A percentile compares a stretch with the other conserved stretches of the same genome.
These are phyloP conservation scores for Boletus sp. DNA, from an alignment of 1,284 basidiomycete genomes.

Conservation along the genomic window DNA sequence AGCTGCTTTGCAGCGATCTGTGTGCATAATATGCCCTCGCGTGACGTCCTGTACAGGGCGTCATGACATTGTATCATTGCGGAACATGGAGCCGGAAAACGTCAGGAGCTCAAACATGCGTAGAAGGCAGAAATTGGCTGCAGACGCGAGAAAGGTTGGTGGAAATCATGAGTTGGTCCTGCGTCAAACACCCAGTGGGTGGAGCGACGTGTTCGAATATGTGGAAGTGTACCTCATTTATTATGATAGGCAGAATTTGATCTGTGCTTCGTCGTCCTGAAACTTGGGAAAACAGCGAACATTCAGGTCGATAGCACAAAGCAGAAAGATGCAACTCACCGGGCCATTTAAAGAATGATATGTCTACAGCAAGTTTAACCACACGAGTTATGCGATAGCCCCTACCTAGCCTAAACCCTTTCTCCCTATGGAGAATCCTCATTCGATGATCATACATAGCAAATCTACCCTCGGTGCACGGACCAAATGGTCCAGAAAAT, in stretches of 20 bases:
- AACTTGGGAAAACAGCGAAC: constrained; percentile 8
- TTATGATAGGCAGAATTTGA: constrained; percentile 20
- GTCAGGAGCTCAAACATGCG: constrained; percentile 35
- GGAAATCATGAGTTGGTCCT: constrained; percentile 21
- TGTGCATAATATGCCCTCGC: constrained; percentile 5
- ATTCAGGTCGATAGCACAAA: neutral
- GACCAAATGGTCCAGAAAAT: constrained; percentile 11
- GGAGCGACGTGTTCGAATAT: constrained; percentile 33
- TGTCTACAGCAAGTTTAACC: no score
- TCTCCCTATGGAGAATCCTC: no score
- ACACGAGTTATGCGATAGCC: no score
- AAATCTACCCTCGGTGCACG: constrained; percentile 13
- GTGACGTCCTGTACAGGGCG: neutral
- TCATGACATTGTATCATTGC: neutral
- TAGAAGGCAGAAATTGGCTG: constrained; percentile 34
- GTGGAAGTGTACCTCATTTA: constrained; percentile 36
- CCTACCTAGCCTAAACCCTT: no score
- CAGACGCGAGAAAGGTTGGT: constrained; percentile 39
- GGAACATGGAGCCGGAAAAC: constrained; percentile 20
- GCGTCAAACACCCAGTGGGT: neutral
- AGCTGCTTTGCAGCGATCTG: constrained; percentile 14
- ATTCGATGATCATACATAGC: no score
- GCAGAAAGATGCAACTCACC: constrained; percentile 6
- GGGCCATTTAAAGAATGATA: constrained; percentile 11
- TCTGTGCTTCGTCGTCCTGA: constrained; percentile 14